Evolutionary conservation across 2,329 filamentous ascomycete genomes (phyloP), one percentile per base, ranked within the genome.

Genomic region (Claviceps sorghi): DNA sequence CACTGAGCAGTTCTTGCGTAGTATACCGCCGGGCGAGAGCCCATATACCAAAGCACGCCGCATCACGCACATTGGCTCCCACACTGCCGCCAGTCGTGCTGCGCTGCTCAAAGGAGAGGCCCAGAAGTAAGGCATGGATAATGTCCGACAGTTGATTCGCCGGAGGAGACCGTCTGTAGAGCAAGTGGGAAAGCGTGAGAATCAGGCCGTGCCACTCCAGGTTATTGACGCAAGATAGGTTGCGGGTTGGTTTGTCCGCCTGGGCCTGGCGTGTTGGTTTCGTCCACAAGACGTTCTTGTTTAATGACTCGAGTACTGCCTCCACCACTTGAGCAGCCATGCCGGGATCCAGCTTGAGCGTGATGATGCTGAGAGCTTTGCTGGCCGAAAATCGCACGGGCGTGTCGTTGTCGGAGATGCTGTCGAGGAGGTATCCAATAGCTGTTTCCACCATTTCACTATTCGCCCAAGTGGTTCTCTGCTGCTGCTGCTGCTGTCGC

Each of bases 31-130:
- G 79, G 22, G 91, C 88, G 8, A 97, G 67, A 1, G 90, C 86
- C 93, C 93, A 98, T 26, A 97, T 84, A 7, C 93, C 93, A 64
- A 97, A 98, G 64, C 90, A 96, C 3, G 93, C 88, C 13, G 93
- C 91, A 69, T 98, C 93, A 47, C 93, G 81, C 17, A 98, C 90
- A 59, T 94, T 95, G 1, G 87, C 84, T 2, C 93, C 93, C 11
- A 91, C 75, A 3, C 88, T 90, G 13, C 78, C 82, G n/a, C 93
- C 91, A 3, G 88, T 88, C 0, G 88, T 79, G 46, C 84, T 86
- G 54, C 90, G 79, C 61, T 95, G 88, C 66, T 98, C 90, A 62
- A 97, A 98, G 1, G 82, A 82, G 29, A 97, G 73, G 0, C 88
- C 90, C 10, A 86, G 77, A 0, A 95, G 70, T 17, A 97, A 73